These are phyloP conservation scores for Opeltia flavorubescens DNA, from an alignment of 495 filamentous ascomycete species.

Conservation along the genomic window DNA sequence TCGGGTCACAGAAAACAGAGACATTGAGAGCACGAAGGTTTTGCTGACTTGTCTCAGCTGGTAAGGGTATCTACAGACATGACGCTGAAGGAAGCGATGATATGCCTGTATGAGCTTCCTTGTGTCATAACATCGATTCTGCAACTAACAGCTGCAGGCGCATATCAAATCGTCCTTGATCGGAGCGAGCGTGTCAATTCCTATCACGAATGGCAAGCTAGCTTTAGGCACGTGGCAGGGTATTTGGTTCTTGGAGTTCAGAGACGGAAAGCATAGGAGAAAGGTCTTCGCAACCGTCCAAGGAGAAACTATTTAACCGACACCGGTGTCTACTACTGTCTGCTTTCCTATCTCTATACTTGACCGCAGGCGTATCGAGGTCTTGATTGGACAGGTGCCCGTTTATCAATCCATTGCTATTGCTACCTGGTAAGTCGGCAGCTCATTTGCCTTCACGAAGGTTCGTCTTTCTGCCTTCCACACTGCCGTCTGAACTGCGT, in stretches of 20 bases:
- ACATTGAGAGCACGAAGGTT: neutral
- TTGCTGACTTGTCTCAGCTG: conserved; percentile 10
- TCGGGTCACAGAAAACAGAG: neutral
- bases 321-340: no score
- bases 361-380: no score
- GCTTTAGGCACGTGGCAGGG: conserved; percentile 61
- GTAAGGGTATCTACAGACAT: conserved; percentile 74
- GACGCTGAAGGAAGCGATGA: conserved; percentile 78
- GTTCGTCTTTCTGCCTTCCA: no score
- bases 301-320: conserved; percentile 47
- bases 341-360: no score
- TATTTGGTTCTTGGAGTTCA: conserved; percentile 91
- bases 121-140: conserved; percentile 5
- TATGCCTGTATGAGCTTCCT: conserved; percentile 49
- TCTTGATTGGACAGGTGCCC: no score
- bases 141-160: conserved; percentile 32
- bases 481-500: no score
- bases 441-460: no score
- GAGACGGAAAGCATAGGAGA: conserved; percentile 57
- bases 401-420: no score
- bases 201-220: conserved; percentile 73
- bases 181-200: conserved; percentile 76
- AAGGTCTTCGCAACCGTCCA: conserved; percentile 88
- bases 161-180: conserved; percentile 87
- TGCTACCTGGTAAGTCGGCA: no score